Conservation (phyloP, 2,329 filamentous ascomycete species). For the Coleophoma eucalyptorum region DNA sequence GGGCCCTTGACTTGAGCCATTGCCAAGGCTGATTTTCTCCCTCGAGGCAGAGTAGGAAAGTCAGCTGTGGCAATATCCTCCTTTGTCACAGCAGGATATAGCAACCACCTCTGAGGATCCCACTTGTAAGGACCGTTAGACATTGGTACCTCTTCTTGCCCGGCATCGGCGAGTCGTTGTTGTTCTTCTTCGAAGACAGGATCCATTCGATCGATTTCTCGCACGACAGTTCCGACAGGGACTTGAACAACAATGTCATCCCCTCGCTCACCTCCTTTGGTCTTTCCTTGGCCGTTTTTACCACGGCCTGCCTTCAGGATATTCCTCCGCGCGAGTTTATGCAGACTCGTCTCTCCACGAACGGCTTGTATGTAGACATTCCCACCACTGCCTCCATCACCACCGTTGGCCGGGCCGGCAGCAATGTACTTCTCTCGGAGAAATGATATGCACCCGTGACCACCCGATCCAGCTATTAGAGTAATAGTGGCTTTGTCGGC, state of each 20-base stretch:
- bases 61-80: conserved; percentile 61
- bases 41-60: conserved; percentile 52
- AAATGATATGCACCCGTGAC: conserved; percentile 93
- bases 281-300: conserved; percentile 74
- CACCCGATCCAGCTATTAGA: conserved; percentile 75
- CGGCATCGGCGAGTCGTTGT: conserved; percentile 31
- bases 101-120: conserved; percentile 70
- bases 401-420: conserved; percentile 89
- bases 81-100: conserved; percentile 76
- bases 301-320: conserved; percentile 72
- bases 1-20: conserved; percentile 63
- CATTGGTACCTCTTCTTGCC: conserved; percentile 29
- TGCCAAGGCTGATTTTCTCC: conserved; percentile 51
- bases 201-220: conserved; percentile 76
- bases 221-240: conserved; percentile 85
- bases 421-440: conserved; percentile 85
- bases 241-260: conserved; percentile 87
- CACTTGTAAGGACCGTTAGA: conserved; percentile 31
- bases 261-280: conserved; percentile 71
- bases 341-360: conserved; percentile 84
- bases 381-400: conserved; percentile 88
- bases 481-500: conserved; percentile 80
- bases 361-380: conserved; percentile 94
- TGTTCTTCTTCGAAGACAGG: conserved; percentile 67
- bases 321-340: conserved; percentile 80